Conservation (phyloP, 805 yeast species). For the Monosporozyma aerobia region DNA sequence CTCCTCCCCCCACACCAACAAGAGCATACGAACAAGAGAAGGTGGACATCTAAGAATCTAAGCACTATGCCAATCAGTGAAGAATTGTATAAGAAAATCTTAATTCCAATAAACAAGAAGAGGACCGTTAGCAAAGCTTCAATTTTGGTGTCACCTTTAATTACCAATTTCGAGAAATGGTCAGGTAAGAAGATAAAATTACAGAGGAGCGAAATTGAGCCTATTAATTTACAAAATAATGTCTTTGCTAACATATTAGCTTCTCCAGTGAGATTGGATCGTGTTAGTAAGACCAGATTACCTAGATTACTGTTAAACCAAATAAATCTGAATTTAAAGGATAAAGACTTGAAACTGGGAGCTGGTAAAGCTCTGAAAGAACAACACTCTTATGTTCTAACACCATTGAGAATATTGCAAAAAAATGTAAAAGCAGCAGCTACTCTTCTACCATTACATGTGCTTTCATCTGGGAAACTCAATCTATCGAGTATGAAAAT, state of each 20-base stretch:
- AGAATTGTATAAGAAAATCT: not conserved
- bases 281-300: constrained; percentile 27
- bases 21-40: not conserved
- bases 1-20: not conserved
- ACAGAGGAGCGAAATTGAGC: not conserved
- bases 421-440: constrained; percentile 1
- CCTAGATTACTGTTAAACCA: constrained; percentile 35
- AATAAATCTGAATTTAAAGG: constrained; percentile 17
- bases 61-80: not conserved
- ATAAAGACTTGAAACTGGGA: not conserved
- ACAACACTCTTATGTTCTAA: constrained; percentile 19
- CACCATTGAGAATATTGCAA: constrained; percentile 6
- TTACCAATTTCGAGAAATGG: constrained; percentile 30
- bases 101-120: not conserved
- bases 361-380: not conserved
- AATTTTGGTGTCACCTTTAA: constrained; percentile 1
- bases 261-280: constrained; percentile 38
- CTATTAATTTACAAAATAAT: constrained; percentile 22
- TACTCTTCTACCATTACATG: constrained; percentile 11
- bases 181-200: constrained; percentile 23
- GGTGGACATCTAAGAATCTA: not conserved
- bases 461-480: not conserved
- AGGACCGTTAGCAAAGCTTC: not conserved
- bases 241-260: constrained; percentile 33
- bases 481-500: not conserved